Evolutionary conservation across 2,329 filamentous ascomycete genomes (phyloP), one percentile per base, ranked within the genome.

Genomic region (Calonectria pseudoreteaudii): DNA sequence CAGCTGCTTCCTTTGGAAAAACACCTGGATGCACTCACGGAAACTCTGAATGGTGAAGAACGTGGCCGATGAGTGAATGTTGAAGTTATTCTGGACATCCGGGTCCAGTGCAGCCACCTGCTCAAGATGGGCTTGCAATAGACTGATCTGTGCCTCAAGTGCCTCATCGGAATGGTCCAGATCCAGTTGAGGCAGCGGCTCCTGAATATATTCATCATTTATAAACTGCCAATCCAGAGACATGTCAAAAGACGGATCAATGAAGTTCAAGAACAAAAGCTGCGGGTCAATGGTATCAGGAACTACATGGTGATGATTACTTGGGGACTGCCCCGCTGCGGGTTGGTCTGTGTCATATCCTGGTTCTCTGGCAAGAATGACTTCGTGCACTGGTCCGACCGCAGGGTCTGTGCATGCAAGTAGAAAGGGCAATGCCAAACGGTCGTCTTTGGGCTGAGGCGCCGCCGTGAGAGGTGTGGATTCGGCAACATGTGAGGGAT

Each of bases 371-470:
- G 44, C 73, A 5, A 78, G 64, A 0, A 44, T 60, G 1, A 36
- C 26, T 62, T 70, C 67, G 20, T 68, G 31, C 65, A 79, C 38
- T 1, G 74, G 75, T 1, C 41, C 28, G 4, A 68, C 44, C 0
- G 14, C 49, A 0, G 77, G 77, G 7, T 79, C 65, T 0, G 67
- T 77, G 0, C 52, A 66, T 1, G 65, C 49, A 0, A 78, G n/a
- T 0, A 79, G 49, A 50, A 75, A 79, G 1, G 72, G 47, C 10
- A 69, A 10, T 7, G 16, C 52, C 4, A 28, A 31, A 23, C 23
- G 58, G 8, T 31, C 52, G 6, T 16, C 16, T n/a, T 36, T 20
- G 34, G 34, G 34, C 11, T 5, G 18, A 23, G 18, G 34, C 14
- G 4, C 18, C 14, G 4, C 18, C 7, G 2, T 9, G 13, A 14